Percentiles rank a stretch among this genome's conserved stretches.
Conservation (phyloP, 2,329 filamentous ascomycete species). For the Gaeumannomyces sp. region DNA sequence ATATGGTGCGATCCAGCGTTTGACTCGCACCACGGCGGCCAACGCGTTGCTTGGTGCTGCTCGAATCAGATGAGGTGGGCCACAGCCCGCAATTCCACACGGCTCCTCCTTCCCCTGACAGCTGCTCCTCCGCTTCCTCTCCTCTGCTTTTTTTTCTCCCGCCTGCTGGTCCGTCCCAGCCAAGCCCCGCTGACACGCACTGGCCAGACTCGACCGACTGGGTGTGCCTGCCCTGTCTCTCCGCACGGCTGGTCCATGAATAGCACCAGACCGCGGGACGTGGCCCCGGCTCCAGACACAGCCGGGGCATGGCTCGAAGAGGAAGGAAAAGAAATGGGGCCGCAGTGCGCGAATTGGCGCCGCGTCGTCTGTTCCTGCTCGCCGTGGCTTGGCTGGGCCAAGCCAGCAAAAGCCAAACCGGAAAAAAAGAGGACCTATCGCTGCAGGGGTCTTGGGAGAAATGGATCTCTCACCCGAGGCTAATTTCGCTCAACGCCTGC, state of each 20-base stretch:
- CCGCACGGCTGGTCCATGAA: background rate
- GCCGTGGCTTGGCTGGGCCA: background rate
- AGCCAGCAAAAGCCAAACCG: background rate
- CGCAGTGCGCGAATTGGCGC: background rate
- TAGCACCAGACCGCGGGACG: background rate
- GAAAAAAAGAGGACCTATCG: background rate
- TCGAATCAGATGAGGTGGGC: background rate
- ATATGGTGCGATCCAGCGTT: background rate
- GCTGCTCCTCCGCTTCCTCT: background rate
- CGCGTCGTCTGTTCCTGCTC: background rate
- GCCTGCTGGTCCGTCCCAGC: background rate
- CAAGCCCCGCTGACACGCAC: background rate
- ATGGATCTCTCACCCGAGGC: background rate
- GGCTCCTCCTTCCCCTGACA: background rate
- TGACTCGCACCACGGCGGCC: background rate
- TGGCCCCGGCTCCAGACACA: background rate
- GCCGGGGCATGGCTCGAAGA: background rate
- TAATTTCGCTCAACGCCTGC: background rate
- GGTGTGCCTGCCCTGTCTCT: background rate
- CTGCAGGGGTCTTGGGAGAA: background rate
- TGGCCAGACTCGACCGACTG: background rate
- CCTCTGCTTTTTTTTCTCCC: background rate
- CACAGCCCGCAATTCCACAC: no score
- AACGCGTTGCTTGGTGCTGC: background rate
- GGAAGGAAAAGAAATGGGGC: background rate